Conservation (phyloP, 176 grass and related monocot genomes). For the Luzula sylvatica region DNA sequence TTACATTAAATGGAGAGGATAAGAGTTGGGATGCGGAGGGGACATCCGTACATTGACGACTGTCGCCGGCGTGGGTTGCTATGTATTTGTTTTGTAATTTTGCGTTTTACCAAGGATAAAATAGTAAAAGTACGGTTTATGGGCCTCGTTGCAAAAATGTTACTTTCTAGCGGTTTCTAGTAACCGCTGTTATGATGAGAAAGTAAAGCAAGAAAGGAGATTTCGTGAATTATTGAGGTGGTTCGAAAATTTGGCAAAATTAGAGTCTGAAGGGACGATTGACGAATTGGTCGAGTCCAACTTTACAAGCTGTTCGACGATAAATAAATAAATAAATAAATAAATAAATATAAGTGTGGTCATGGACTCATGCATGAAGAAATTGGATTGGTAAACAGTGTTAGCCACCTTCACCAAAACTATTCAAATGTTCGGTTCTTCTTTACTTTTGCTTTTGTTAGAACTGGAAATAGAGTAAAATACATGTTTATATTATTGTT, state of each 20-base stretch:
- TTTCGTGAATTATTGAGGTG: neutral
- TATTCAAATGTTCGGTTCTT: too few species aligned
- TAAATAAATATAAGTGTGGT: neutral
- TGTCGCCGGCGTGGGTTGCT: slow-evolving; percentile 57
- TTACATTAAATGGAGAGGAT: neutral
- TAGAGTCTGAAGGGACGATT: neutral
- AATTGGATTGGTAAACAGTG: slow-evolving; percentile 1
- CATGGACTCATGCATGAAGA: neutral
- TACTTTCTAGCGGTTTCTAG: neutral
- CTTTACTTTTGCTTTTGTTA: too few species aligned
- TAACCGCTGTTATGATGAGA: slow-evolving; percentile 3
- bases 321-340: neutral
- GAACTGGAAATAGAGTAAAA: too few species aligned
- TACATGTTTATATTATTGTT: too few species aligned
- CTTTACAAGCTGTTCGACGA: slow-evolving; percentile 14
- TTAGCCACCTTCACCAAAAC: slow-evolving; percentile 12
- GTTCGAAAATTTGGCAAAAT: slow-evolving; percentile 11
- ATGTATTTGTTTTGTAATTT: slow-evolving; percentile 28
- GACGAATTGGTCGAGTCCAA: slow-evolving; percentile 8
- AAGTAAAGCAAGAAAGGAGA: too few species aligned
- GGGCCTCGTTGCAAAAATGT: neutral
- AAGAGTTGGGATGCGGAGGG: neutral
- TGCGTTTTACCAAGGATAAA: slow-evolving; percentile 12
- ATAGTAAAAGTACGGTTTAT: slow-evolving; percentile 13
- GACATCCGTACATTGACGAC: slow-evolving; percentile 75